These are phyloP conservation scores for Phaeosphaeria sp. DNA, from an alignment of 2,329 filamentous ascomycete species.

Conservation along the genomic window DNA sequence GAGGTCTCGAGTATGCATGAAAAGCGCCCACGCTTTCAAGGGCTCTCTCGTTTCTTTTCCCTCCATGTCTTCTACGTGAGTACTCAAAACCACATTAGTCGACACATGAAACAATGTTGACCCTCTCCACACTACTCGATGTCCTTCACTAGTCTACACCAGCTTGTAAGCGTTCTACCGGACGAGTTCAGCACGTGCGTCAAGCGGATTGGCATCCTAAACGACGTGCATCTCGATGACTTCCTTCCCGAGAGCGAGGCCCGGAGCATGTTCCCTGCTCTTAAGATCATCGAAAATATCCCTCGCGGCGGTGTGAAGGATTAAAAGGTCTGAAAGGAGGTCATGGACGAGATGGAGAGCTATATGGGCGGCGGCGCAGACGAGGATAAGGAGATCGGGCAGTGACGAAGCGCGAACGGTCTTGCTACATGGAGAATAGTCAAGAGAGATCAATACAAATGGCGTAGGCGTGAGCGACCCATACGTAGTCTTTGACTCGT, in stretches of 20 bases:
- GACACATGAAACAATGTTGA: not conserved
- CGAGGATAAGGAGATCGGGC: too few relatives aligned
- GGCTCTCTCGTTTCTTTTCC: not conserved
- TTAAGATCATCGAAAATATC: not conserved
- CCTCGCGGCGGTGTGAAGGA: not conserved
- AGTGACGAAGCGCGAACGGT: too few relatives aligned
- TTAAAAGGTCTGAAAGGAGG: too few relatives aligned
- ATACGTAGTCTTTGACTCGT: too few relatives aligned
- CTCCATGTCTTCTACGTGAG: not conserved
- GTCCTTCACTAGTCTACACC: not conserved
- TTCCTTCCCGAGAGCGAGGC: not conserved
- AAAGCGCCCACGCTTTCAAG: not conserved
- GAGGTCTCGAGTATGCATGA: too few relatives aligned
- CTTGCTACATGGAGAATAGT: too few relatives aligned
- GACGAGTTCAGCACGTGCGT: not conserved
- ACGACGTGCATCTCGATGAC: not conserved
- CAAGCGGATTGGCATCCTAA: not conserved
- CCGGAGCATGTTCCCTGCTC: not conserved
- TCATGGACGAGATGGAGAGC: too few relatives aligned
- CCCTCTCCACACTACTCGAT: not conserved
- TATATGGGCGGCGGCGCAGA: too few relatives aligned
- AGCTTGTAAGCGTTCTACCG: not conserved
- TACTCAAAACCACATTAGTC: not conserved
- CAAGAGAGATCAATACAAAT: too few relatives aligned
- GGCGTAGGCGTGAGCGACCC: too few relatives aligned